phyloP scores from a whole-genome alignment of 2,329 filamentous ascomycete species.

The Triangularia verruculosa region DNA sequence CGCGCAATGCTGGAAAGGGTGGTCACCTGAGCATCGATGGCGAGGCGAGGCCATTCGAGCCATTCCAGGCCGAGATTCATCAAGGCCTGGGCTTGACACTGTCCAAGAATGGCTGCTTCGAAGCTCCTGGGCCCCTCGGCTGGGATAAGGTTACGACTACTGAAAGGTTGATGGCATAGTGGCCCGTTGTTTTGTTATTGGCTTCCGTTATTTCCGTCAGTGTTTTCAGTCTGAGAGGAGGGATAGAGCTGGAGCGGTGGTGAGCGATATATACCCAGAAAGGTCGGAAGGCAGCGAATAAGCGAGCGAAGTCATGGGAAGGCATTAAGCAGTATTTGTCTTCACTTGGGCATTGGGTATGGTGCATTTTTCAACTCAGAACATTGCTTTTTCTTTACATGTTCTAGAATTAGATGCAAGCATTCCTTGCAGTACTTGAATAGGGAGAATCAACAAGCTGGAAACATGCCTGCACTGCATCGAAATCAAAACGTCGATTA shows the following conservation, averaged over 20 bases:
- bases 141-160: conserved; percentile 42
- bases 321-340: neutral
- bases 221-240: no score
- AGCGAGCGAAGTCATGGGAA: neutral
- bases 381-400: neutral
- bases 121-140: conserved; percentile 53
- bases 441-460: neutral
- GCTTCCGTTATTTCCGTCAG: neutral
- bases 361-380: no score
- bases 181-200: neutral
- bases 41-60: conserved; percentile 79
- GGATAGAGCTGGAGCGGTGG: neutral
- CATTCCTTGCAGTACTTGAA: neutral
- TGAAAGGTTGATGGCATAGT: conserved; percentile 30
- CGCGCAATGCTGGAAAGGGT: conserved; percentile 59
- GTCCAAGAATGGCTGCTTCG: conserved; percentile 71
- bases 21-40: conserved; percentile 95
- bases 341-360: neutral
- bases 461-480: neutral
- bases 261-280: neutral
- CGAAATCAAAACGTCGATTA: neutral
- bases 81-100: conserved; percentile 79
- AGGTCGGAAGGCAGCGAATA: neutral
- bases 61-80: conserved; percentile 90
- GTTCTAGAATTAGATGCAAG: neutral